Evolutionary conservation across 2,329 filamentous ascomycete genomes (phyloP).

Genomic region (Sphaerulina musiva): DNA sequence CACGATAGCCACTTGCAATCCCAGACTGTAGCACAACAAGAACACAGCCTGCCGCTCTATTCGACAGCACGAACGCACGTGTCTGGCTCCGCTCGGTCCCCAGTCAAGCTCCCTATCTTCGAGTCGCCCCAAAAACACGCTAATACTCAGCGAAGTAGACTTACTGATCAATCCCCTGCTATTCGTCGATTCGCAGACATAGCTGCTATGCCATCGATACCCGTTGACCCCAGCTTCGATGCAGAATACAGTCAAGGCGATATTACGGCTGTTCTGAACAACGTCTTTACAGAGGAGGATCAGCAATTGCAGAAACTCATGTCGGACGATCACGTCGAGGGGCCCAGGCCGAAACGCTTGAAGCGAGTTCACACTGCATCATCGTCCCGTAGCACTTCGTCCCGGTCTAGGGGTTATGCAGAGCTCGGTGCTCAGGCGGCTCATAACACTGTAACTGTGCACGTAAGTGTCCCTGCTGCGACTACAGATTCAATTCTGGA

Average conservation of each 20-base stretch:
- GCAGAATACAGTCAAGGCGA: slow-evolving; percentile 27
- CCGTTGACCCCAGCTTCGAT: slow-evolving; percentile 14
- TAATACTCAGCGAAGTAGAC: slow-evolving; percentile 25
- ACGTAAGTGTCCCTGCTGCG: neutral
- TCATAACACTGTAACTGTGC: neutral
- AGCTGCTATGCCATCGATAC: neutral
- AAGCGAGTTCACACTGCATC: slow-evolving; percentile 1
- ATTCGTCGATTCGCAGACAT: slow-evolving; percentile 4
- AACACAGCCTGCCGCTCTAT: slow-evolving; percentile 18
- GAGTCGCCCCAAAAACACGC: slow-evolving; percentile 20
- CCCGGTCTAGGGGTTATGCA: neutral
- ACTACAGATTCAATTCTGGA: neutral
- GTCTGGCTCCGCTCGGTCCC: slow-evolving; percentile 26
- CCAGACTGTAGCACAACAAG: neutral
- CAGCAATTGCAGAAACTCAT: neutral
- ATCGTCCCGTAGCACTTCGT: slow-evolving; percentile 1
- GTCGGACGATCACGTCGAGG: slow-evolving; percentile 8
- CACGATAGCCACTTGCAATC: slow-evolving; percentile 1
- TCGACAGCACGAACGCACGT: slow-evolving; percentile 38
- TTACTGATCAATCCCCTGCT: slow-evolving; percentile 27
- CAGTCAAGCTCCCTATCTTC: slow-evolving; percentile 15
- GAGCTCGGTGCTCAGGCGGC: neutral
- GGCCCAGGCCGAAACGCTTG: slow-evolving; percentile 17
- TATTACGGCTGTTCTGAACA: slow-evolving; percentile 29
- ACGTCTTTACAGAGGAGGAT: slow-evolving; percentile 36